phyloP scores from a whole-genome alignment of 805 yeast genomes.

The Pichia occidentalis region DNA sequence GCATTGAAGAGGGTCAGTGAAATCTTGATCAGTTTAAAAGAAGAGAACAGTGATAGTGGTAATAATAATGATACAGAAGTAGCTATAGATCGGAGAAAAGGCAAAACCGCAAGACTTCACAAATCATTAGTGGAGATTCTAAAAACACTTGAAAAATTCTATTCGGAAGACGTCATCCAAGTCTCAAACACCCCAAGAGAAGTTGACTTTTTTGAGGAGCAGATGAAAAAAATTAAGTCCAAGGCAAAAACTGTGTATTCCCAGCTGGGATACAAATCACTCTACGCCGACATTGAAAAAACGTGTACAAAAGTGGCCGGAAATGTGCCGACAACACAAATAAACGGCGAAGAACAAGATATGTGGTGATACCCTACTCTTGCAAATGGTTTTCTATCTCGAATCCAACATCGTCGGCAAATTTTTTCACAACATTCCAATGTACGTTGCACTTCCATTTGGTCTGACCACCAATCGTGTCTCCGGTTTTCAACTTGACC shows the following conservation, averaged over 20 bases:
- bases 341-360: conserved; percentile 22
- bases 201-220: conserved; percentile 24
- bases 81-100: too few species aligned
- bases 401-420: conserved; percentile 60
- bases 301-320: conserved; percentile 22
- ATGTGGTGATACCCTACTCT: conserved; percentile 24
- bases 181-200: conserved; percentile 25
- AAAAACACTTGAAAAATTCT: conserved; percentile 18
- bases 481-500: conserved; percentile 26
- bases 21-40: conserved; percentile 10
- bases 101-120: conserved; percentile 12
- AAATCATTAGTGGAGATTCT: conserved; percentile 13
- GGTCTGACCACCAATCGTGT: conserved; percentile 54
- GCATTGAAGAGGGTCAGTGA: conserved; percentile 48
- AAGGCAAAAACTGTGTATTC: conserved; percentile 25
- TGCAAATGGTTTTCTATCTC: conserved; percentile 56
- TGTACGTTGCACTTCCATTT: conserved; percentile 75
- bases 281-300: conserved; percentile 20
- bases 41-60: not conserved
- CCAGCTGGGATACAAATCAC: conserved; percentile 20
- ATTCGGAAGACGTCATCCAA: conserved; percentile 15
- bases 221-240: conserved; percentile 22
- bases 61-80: conserved; percentile 5
- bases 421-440: conserved; percentile 54
- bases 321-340: conserved; percentile 20